Percentiles rank a stretch among this genome's conserved stretches.
These are phyloP conservation scores for Mycothermus thermophilus DNA, from an alignment of 495 filamentous ascomycete species.

Conservation along the genomic window DNA sequence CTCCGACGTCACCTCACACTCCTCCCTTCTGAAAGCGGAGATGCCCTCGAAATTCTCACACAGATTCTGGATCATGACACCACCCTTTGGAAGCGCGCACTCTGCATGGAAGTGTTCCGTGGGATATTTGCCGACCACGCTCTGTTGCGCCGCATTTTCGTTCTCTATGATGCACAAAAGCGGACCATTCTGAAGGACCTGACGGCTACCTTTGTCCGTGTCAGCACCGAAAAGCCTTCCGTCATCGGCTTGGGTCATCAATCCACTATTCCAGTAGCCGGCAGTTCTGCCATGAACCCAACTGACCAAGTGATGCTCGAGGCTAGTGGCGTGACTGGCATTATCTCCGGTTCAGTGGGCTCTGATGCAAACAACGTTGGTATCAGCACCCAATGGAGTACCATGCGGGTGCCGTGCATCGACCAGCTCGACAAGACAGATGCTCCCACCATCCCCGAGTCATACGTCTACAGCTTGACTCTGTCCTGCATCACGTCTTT, in stretches of 20 bases:
- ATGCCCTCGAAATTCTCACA: constrained; percentile 70
- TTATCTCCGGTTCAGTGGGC: constrained; percentile 64
- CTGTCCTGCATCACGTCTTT: constrained; percentile 76
- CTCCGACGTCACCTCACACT: constrained; percentile 62
- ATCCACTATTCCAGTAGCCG: constrained; percentile 56
- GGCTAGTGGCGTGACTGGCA: constrained; percentile 73
- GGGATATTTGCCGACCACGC: constrained; percentile 68
- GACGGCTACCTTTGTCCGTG: constrained; percentile 67
- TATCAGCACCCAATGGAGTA: constrained; percentile 83
- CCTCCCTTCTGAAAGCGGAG: constrained; percentile 66
- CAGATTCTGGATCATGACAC: constrained; percentile 80
- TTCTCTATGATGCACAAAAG: constrained; percentile 58
- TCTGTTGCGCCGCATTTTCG: constrained; percentile 67
- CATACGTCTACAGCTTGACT: constrained; percentile 83
- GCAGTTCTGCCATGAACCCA: constrained; percentile 28
- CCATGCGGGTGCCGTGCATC: constrained; percentile 73
- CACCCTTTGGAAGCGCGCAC: constrained; percentile 65
- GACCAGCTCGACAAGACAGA: constrained; percentile 91
- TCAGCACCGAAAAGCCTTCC: constrained; percentile 78
- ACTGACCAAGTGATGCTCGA: constrained; percentile 84
- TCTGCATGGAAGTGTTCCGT: constrained; percentile 84
- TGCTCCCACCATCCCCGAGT: constrained; percentile 68
- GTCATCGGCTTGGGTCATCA: constrained; percentile 79
- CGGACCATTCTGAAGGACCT: constrained; percentile 69
- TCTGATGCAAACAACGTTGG: constrained; percentile 52